These are phyloP conservation scores for Collybia nuda DNA, from an alignment of 768 basidiomycete species.

Conservation along the genomic window DNA sequence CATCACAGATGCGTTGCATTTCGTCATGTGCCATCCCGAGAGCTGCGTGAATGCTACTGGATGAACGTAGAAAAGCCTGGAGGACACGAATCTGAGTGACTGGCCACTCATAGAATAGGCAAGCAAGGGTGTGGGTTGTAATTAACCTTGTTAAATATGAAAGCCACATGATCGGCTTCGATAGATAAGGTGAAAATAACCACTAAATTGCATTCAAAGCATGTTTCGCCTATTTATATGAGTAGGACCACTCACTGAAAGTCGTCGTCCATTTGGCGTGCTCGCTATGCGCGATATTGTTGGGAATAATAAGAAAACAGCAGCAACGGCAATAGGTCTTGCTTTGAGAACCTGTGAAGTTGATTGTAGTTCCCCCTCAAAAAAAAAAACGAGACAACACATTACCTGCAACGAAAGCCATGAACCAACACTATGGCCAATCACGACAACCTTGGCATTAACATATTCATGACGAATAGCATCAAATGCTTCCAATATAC, in stretches of 20 bases:
- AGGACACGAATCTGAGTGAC: conserved; percentile 43
- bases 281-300: conserved; percentile 61
- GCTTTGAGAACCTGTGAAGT: conserved; percentile 48
- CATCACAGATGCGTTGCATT: conserved; percentile 56
- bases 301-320: conserved; percentile 67
- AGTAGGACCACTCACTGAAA: conserved; percentile 47
- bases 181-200: conserved; percentile 48
- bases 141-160: conserved; percentile 44
- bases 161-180: conserved; percentile 37
- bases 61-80: conserved; percentile 48
- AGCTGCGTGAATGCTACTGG: conserved; percentile 47
- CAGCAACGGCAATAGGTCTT: conserved; percentile 33
- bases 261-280: conserved; percentile 61
- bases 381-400: conserved; percentile 3
- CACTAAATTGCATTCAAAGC: conserved; percentile 29
- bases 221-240: not conserved
- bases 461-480: conserved; percentile 30
- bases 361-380: not conserved
- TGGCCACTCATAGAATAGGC: conserved; percentile 54
- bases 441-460: conserved; percentile 41
- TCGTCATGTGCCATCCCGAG: conserved; percentile 68
- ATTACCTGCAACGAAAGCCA: conserved; percentile 67
- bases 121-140: conserved; percentile 34
- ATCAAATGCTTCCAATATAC: conserved; percentile 55
- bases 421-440: conserved; percentile 72